Percentiles rank a stretch among this genome's conserved stretches.
These are phyloP conservation scores for Macroventuria anomochaeta DNA, from an alignment of 2,329 filamentous ascomycete genomes.

Conservation along the genomic window DNA sequence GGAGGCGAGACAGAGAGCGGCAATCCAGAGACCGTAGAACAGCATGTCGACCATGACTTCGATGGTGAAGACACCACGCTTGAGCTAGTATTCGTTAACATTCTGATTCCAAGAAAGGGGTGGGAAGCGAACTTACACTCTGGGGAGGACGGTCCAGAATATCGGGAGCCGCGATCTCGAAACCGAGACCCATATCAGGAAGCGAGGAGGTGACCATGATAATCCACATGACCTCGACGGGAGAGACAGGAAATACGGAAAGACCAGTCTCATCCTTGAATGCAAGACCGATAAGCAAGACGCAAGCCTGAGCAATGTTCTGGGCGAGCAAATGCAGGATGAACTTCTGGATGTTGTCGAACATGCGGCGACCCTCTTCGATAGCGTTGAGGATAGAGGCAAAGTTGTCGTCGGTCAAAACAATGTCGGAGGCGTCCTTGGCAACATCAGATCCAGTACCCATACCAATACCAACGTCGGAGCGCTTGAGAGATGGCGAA, in stretches of 20 bases:
- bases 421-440: slow-evolving; percentile 55
- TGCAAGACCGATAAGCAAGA: slow-evolving; percentile 44
- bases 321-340: slow-evolving; percentile 43
- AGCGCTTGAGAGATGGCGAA: slow-evolving; percentile 53
- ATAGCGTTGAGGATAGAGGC: slow-evolving; percentile 55
- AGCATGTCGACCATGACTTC: slow-evolving; percentile 47
- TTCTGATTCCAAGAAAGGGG: neutral
- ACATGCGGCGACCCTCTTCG: slow-evolving; percentile 54
- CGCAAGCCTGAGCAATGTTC: slow-evolving; percentile 45
- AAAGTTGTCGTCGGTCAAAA: slow-evolving; percentile 55
- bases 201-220: slow-evolving; percentile 49
- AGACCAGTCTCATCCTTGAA: slow-evolving; percentile 42
- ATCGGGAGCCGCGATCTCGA: slow-evolving; percentile 44
- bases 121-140: slow-evolving; percentile 26
- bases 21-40: slow-evolving; percentile 46
- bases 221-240: slow-evolving; percentile 49
- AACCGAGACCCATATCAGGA: slow-evolving; percentile 46
- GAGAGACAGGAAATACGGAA: slow-evolving; percentile 47
- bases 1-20: slow-evolving; percentile 40
- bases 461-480: slow-evolving; percentile 57
- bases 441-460: slow-evolving; percentile 54
- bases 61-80: slow-evolving; percentile 45
- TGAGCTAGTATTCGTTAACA: slow-evolving; percentile 33
- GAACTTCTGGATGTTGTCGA: slow-evolving; percentile 56
- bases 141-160: slow-evolving; percentile 43